Evolutionary conservation across 2,329 filamentous ascomycete genomes (phyloP).

Genomic region (Niveomyces coronatus): DNA sequence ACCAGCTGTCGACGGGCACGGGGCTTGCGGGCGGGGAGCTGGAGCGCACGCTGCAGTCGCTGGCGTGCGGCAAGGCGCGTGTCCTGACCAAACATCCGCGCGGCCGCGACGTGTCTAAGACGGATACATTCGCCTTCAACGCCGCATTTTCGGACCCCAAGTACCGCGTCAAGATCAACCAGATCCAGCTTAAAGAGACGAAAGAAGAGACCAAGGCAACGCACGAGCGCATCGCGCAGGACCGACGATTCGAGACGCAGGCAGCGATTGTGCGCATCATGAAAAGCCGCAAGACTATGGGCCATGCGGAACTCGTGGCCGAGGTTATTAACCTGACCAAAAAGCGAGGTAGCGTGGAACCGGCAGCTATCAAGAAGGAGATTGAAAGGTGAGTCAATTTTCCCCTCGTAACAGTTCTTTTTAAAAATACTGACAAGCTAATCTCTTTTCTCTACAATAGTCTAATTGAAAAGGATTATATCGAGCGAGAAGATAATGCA

Average conservation of each 20-base stretch:
- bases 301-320: conserved; percentile 75
- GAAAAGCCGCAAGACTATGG: conserved; percentile 85
- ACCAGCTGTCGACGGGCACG: conserved; percentile 63
- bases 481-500: too few relatives aligned
- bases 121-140: conserved; percentile 82
- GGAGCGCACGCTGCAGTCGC: conserved; percentile 82
- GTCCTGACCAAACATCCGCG: conserved; percentile 80
- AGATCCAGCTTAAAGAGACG: conserved; percentile 94
- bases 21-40: conserved; percentile 69
- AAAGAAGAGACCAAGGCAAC: conserved; percentile 91
- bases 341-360: conserved; percentile 74
- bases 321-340: conserved; percentile 90
- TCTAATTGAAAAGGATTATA: too few relatives aligned
- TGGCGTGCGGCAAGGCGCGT: conserved; percentile 81
- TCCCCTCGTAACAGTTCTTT: too few relatives aligned
- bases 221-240: conserved; percentile 78
- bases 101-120: conserved; percentile 65
- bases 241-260: conserved; percentile 92
- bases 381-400: conserved; percentile 91
- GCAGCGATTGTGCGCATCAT: conserved; percentile 94
- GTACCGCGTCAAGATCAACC: conserved; percentile 94
- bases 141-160: conserved; percentile 66
- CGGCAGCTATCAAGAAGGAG: conserved; percentile 86
- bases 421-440: too few relatives aligned
- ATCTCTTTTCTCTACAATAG: too few relatives aligned